Percentiles rank a stretch among this genome's conserved stretches.
These are phyloP conservation scores for Pleodorina starrii DNA, from an alignment of 139 green algal species.

Conservation along the genomic window DNA sequence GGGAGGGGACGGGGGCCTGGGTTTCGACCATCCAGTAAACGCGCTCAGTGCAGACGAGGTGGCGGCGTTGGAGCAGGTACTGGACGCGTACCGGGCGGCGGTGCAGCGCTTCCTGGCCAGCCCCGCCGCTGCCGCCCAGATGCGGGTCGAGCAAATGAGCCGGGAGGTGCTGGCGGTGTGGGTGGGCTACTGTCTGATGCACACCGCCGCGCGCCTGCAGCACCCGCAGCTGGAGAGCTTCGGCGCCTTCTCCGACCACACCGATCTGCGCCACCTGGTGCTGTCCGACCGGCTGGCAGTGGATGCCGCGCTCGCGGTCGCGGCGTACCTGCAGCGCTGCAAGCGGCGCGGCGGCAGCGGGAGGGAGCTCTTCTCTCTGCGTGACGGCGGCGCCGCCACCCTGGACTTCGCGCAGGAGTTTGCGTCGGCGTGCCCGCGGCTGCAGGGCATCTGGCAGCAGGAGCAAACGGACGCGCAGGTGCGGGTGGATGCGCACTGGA, in stretches of 20 bases:
- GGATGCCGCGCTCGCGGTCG: constrained; percentile 59
- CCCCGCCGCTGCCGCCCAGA: background rate
- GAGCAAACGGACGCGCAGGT: constrained; percentile 47
- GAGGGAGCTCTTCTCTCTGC: constrained; percentile 42
- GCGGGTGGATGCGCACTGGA: constrained; percentile 55
- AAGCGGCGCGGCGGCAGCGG: background rate
- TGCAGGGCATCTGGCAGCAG: constrained; percentile 37
- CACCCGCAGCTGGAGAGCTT: constrained; percentile 47
- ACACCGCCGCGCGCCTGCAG: background rate
- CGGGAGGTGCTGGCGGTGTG: constrained; percentile 64
- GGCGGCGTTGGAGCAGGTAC: background rate
- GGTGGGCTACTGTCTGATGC: constrained; percentile 61
- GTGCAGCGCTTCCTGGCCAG: too few species aligned
- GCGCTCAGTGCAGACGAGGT: background rate
- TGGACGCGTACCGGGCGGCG: background rate
- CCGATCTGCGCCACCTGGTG: constrained; percentile 67
- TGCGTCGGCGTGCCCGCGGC: background rate
- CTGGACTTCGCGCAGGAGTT: constrained; percentile 53
- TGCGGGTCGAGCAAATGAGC: constrained; percentile 64
- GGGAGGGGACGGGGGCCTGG: too few species aligned
- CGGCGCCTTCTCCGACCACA: constrained; percentile 21
- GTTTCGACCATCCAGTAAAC: constrained; percentile 44
- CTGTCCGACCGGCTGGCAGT: constrained; percentile 54
- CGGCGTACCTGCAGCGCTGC: constrained; percentile 58
- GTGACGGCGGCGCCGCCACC: constrained; percentile 33